Percentiles rank a stretch among this genome's conserved stretches.
phyloP scores from a whole-genome alignment of 768 basidiomycete genomes.

The Crepidotus variabilis region DNA sequence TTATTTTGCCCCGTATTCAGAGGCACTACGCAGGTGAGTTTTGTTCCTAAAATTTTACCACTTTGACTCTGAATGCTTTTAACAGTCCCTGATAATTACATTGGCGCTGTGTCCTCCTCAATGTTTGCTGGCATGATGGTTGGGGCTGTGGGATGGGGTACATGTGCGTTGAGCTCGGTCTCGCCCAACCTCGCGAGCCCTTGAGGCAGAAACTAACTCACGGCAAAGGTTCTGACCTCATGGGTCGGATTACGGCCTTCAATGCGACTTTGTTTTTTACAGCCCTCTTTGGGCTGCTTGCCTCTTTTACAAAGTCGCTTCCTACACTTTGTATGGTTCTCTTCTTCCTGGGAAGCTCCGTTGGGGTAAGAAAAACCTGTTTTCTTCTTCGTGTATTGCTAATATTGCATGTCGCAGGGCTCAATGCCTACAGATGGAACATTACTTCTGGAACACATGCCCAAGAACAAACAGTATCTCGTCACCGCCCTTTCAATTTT shows the following conservation, averaged over 20 bases:
- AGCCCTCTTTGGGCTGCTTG: slow-evolving; percentile 78
- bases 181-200: not conserved
- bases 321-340: slow-evolving; percentile 65
- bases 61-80: not conserved
- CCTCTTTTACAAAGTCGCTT: slow-evolving; percentile 74
- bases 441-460: slow-evolving; percentile 88
- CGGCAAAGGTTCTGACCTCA: slow-evolving; percentile 69
- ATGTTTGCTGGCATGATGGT: slow-evolving; percentile 99
- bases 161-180: slow-evolving; percentile 46
- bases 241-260: slow-evolving; percentile 88
- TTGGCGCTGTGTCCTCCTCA: slow-evolving; percentile 80
- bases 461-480: slow-evolving; percentile 86
- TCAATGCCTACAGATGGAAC: slow-evolving; percentile 98
- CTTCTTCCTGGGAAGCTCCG: slow-evolving; percentile 88
- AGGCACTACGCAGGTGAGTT: slow-evolving; percentile 73
- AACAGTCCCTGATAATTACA: slow-evolving; percentile 67
- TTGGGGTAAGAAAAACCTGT: slow-evolving; percentile 63
- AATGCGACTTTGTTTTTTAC: slow-evolving; percentile 92
- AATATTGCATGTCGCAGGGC: slow-evolving; percentile 43
- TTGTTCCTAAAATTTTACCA: not conserved
- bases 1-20: slow-evolving; percentile 95
- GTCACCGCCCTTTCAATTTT: slow-evolving; percentile 92
- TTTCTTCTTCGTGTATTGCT: not conserved
- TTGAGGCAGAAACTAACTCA: not conserved
- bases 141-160: slow-evolving; percentile 89